phyloP scores from a whole-genome alignment of 2,329 filamentous ascomycete genomes.

The Phyllosticta citrichinensis region DNA sequence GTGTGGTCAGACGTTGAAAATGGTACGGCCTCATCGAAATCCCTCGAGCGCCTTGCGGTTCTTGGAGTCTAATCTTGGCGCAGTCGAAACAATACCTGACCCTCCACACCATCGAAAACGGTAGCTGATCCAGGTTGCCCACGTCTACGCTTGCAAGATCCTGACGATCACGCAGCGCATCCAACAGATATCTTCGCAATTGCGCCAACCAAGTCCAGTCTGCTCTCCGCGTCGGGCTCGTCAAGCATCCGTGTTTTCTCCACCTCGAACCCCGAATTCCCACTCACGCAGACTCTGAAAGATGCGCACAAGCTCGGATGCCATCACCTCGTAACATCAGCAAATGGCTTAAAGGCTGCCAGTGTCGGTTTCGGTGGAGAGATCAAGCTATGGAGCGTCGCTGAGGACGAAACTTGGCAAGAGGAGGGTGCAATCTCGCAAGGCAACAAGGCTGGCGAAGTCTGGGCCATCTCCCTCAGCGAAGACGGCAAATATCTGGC shows the following conservation, averaged over 20 bases:
- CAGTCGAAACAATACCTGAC: conserved; percentile 98
- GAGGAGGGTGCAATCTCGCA: conserved; percentile 40
- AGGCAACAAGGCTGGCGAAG: conserved; percentile 54
- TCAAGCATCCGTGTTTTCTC: conserved; percentile 74
- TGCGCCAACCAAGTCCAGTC: conserved; percentile 59
- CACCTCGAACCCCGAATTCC: conserved; percentile 59
- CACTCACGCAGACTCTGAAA: conserved; percentile 68
- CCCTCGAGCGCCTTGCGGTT: neutral
- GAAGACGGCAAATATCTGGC: conserved; percentile 75
- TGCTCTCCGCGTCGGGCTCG: conserved; percentile 78
- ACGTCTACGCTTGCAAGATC: conserved; percentile 24
- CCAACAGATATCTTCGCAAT: conserved; percentile 75
- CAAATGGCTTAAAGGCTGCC: conserved; percentile 61
- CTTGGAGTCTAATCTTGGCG: neutral
- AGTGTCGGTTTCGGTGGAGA: conserved; percentile 86
- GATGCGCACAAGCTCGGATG: conserved; percentile 80
- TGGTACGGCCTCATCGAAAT: neutral
- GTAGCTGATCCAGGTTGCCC: conserved; percentile 37
- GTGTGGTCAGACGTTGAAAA: neutral
- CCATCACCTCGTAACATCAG: conserved; percentile 71
- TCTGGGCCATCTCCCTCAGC: conserved; percentile 83
- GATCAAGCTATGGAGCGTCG: conserved; percentile 67
- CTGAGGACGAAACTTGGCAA: conserved; percentile 42
- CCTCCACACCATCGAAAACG: conserved; percentile 79
- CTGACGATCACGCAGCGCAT: conserved; percentile 51